A percentile compares a stretch with the other conserved stretches of the same genome.
Conservation (phyloP, 176 grass and related monocot species). For the Juncus effusus region DNA sequence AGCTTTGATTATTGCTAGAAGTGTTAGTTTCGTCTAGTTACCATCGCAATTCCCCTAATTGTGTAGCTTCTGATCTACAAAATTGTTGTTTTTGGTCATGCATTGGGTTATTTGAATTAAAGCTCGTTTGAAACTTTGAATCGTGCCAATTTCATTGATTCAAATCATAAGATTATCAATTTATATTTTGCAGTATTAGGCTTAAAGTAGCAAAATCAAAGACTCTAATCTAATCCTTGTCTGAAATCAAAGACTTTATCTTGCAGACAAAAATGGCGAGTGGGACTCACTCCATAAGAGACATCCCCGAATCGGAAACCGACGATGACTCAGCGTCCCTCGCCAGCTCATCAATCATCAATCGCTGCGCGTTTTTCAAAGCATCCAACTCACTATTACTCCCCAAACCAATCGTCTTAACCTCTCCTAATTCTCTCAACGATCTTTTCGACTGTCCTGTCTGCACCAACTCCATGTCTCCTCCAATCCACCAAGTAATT, state of each 20-base stretch:
- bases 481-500: conserved; percentile 26
- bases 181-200: no score
- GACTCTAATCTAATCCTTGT: no score
- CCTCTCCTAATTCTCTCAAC: background rate
- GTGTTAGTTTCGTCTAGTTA: background rate
- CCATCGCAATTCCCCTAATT: background rate
- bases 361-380: conserved; percentile 27
- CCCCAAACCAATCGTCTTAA: conserved; percentile 1
- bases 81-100: background rate
- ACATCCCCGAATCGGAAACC: conserved; percentile 26
- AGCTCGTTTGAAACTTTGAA: background rate
- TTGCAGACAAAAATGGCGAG: conserved; percentile 2
- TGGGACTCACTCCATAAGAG: conserved; percentile 10
- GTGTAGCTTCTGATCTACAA: background rate
- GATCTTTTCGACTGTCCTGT: conserved; percentile 23
- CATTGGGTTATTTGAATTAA: background rate
- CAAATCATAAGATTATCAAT: conserved; percentile 6
- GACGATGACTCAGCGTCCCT: conserved; percentile 15
- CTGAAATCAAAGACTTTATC: no score
- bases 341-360: background rate
- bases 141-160: background rate
- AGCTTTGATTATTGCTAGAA: background rate
- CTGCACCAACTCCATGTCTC: conserved; percentile 29
- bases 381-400: conserved; percentile 20
- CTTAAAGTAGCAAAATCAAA: no score